Percentiles rank a stretch among this genome's conserved stretches.
phyloP scores from a whole-genome alignment of 1,284 basidiomycete species.

The Leccinum subrobustum region DNA sequence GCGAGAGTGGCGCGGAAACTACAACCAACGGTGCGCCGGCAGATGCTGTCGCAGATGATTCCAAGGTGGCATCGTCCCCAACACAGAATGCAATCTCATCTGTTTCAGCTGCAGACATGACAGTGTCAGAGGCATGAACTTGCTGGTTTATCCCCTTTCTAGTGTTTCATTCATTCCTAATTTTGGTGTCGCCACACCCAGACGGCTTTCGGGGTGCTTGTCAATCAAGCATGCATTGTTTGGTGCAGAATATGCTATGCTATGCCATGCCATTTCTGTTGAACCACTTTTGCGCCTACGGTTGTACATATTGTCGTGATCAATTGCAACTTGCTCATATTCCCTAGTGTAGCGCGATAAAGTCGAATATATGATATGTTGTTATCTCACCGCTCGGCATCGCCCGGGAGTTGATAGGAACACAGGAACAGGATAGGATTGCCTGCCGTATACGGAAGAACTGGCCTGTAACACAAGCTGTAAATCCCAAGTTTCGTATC shows the following conservation, averaged over 20 bases:
- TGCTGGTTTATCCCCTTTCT: conserved; percentile 7
- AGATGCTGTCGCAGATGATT: conserved; percentile 28
- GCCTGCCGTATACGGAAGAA: neutral
- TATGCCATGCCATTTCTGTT: conserved; percentile 26
- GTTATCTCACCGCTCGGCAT: conserved; percentile 3
- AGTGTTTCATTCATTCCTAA: conserved; percentile 12
- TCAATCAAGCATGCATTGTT: conserved; percentile 22
- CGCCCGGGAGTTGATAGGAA: conserved; percentile 3
- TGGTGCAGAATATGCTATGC: conserved; percentile 17
- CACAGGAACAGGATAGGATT: neutral
- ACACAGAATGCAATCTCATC: conserved; percentile 28
- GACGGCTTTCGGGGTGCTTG: conserved; percentile 10
- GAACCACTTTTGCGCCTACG: conserved; percentile 20
- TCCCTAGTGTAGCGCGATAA: conserved; percentile 23
- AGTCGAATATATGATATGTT: conserved; percentile 17
- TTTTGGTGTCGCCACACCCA: conserved; percentile 20
- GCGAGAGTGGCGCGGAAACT: conserved; percentile 35
- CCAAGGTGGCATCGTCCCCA: conserved; percentile 26
- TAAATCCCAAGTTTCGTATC: neutral
- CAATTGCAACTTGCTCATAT: conserved; percentile 28
- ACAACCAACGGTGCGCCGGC: conserved; percentile 31
- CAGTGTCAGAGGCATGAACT: conserved; percentile 46
- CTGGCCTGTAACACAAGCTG: neutral
- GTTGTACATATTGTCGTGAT: conserved; percentile 32
- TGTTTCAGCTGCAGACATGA: conserved; percentile 40